Evolutionary conservation across 2,329 filamentous ascomycete genomes (phyloP).

Genomic region (Microcyclosporella mali): DNA sequence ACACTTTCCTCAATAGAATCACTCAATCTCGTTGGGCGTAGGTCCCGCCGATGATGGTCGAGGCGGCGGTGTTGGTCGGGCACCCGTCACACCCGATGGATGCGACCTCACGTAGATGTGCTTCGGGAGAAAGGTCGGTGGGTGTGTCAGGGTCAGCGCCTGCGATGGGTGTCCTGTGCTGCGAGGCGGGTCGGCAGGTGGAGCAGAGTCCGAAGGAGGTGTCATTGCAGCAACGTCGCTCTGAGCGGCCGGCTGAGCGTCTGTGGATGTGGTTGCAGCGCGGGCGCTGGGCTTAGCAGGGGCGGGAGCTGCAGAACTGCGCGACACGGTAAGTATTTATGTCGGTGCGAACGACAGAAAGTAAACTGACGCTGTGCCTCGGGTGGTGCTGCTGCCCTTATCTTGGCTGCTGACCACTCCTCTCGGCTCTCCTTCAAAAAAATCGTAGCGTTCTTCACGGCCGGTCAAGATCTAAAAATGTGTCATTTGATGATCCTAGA

Average conservation of each 20-base stretch:
- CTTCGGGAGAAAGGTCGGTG: neutral
- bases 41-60: too few species aligned
- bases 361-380: neutral
- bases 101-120: neutral
- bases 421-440: constrained; percentile 56
- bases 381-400: neutral
- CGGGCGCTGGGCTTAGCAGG: neutral
- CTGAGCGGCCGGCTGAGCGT: constrained; percentile 1
- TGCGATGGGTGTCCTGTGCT: neutral
- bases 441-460: constrained; percentile 51
- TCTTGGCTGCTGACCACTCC: neutral
- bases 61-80: neutral
- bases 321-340: neutral
- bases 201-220: neutral
- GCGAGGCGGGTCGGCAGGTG: neutral
- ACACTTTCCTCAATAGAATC: too few species aligned
- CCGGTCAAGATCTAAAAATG: too few species aligned
- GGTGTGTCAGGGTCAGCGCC: neutral
- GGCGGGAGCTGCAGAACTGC: neutral
- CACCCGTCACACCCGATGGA: neutral
- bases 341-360: neutral
- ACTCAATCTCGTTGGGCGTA: too few species aligned
- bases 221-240: neutral
- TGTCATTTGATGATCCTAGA: too few species aligned
- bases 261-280: neutral